These are phyloP conservation scores for Tetracentron sinense DNA, from an alignment of 164 flowering plant genomes.

Conservation along the genomic window DNA sequence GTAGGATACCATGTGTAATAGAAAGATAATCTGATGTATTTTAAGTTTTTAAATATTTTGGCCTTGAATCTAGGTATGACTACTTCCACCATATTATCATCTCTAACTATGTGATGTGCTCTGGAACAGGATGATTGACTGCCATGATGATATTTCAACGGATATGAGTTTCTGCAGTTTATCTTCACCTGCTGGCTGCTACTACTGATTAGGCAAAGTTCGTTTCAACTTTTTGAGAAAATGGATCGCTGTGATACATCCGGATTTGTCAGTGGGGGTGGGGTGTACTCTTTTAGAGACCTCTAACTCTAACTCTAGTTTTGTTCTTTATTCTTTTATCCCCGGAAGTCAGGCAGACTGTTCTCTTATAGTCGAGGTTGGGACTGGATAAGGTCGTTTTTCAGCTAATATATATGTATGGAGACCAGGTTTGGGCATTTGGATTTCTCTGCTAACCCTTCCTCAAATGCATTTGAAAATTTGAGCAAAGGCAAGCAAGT, in stretches of 20 bases:
- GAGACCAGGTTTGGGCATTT: conserved; percentile 42
- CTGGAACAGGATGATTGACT: conserved; percentile 34
- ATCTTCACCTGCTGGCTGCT: conserved; percentile 9
- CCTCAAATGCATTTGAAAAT: conserved; percentile 51
- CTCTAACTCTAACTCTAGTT: conserved; percentile 38
- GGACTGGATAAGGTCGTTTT: conserved; percentile 20
- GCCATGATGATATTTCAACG: conserved; percentile 9
- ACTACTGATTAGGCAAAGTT: conserved; percentile 20
- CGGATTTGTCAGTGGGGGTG: conserved; percentile 97
- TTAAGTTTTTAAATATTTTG: neutral
- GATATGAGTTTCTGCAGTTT: conserved; percentile 7
- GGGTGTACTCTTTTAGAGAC: conserved; percentile 28
- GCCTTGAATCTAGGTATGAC: neutral
- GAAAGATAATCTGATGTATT: neutral
- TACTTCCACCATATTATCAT: neutral
- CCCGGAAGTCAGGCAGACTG: conserved; percentile 69
- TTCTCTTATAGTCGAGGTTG: conserved; percentile 22
- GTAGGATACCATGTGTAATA: too few relatives aligned
- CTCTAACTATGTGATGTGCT: conserved; percentile 6
- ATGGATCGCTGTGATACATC: conserved; percentile 98
- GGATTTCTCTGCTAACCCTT: conserved; percentile 39
- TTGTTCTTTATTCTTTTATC: conserved; percentile 22
- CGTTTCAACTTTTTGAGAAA: conserved; percentile 18
- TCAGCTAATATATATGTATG: conserved; percentile 37
- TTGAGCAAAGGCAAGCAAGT: conserved; percentile 35